Base-by-base conservation (phyloP, 23 red algal species). In the Chondrus crispus region DNA sequence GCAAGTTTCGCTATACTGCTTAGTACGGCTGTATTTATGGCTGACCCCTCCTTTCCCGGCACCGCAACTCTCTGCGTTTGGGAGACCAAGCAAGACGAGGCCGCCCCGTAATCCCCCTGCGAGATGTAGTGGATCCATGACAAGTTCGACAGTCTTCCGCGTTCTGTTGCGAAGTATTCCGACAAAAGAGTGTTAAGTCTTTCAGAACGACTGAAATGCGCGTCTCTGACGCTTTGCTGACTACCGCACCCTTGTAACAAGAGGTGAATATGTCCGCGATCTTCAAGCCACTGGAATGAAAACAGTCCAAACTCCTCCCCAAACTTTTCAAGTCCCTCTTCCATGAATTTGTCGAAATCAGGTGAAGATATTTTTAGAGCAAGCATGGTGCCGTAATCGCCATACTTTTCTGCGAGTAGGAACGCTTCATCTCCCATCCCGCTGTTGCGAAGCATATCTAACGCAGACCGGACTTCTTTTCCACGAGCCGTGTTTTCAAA, bases 281-380 rank as follows among this genome's bases (percentile, higher is more conserved):
- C 50, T 52, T 91, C 88, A 81, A 91, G 88, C 88, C 88, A 91
- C 46, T 66, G 44, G 52, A 91, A 91, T 13, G 88, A 73, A 32
- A 75, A 91, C 40, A 72, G 50, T 10, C 74, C 88, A 52, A 91
- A 91, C 42, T 91, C 88, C 32, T 66, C 74, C 29, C 88, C 88
- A 47, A 82, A 91, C 41, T 71, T 82, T 42, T 82, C 49, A n/a
- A 91, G 8, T 46, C 49, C 36, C 42, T 81, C 42, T 30, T 81
- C 62, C 74, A 91, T 82, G 49, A 91, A 91, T 2, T 6, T 36
- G 16, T 82, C 77, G 48, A 91, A 91, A 45, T 91, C 88, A 22
- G 43, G 36, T 18, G 13, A 26, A 35, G 51, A n/a, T 5, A 71
- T 57, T 57, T 44, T 80, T 57, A 91, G 55, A n/a, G 74, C 68